Conservation (phyloP, 1,139 yeast genomes). For the Pichia sp. region DNA sequence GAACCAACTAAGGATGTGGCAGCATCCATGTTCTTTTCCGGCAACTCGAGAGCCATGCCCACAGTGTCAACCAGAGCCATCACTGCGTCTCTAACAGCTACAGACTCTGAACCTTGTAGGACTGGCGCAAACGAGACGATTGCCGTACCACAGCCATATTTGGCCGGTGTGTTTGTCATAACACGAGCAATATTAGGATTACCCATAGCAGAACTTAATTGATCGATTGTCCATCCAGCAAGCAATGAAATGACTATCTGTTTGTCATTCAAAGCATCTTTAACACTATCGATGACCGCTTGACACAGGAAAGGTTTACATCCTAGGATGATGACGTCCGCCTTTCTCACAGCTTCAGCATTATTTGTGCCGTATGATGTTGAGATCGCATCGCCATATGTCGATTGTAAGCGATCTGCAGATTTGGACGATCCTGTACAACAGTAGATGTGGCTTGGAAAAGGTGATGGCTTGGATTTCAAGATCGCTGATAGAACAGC, state of each 20-base stretch:
- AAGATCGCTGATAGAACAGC: constrained; percentile 85
- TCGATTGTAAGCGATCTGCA: constrained; percentile 40
- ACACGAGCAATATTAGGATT: constrained; percentile 71
- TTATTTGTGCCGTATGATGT: constrained; percentile 53
- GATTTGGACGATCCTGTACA: constrained; percentile 63
- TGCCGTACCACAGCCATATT: constrained; percentile 89
- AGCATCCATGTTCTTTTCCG: constrained; percentile 93
- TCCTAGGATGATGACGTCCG: constrained; percentile 75
- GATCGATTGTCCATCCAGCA: constrained; percentile 87
- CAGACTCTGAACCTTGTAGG: constrained; percentile 34
- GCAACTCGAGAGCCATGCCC: constrained; percentile 67
- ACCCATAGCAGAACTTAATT: constrained; percentile 48
- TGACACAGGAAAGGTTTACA: constrained; percentile 82
- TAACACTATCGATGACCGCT: constrained; percentile 41
- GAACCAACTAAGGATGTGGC: constrained; percentile 95
- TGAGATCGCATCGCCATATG: constrained; percentile 45
- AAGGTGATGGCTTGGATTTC: constrained; percentile 44
- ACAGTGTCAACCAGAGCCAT: constrained; percentile 58
- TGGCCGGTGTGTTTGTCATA: constrained; percentile 98
- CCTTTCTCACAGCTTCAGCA: constrained; percentile 51
- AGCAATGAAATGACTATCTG: constrained; percentile 76
- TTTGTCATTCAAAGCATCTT: constrained; percentile 34
- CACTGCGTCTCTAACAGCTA: constrained; percentile 47
- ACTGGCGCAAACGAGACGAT: constrained; percentile 64
- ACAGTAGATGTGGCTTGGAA: constrained; percentile 69